Base-by-base conservation (phyloP, 2,329 filamentous ascomycete species). In the Akanthomyces uredinophilus region DNA sequence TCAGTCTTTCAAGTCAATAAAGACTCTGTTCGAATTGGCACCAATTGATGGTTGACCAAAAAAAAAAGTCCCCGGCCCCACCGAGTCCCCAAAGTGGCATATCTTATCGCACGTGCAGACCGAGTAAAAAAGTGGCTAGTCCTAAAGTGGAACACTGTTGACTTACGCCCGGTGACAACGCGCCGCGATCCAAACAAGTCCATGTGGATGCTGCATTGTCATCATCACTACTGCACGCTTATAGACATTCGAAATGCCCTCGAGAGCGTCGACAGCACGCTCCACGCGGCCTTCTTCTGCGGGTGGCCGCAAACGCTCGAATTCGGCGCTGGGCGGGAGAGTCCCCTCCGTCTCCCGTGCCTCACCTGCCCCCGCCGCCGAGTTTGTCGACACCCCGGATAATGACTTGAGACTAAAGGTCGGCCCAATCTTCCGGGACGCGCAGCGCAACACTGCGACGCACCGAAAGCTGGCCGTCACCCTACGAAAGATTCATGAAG, bases 391-490 rank as follows among this genome's bases (percentile, higher is more conserved):
- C 72, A 83, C 87, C 4, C 84, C 86, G 59, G 81, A 86, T 52
- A 92, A 85, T 63, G 83, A 83, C 18, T 78, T 97, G 67, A 89
- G 93, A 69, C 83, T 82, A 41, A 89, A 90, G 71, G 82, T 96
- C 58, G 89, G 87, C 71, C 77, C 82, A 60, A 82, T 92, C 54
- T 93, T 93, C 71, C 83, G 83, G 66, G 90, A 93, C 73, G 92
- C 94, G 39, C 95, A 99, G 74, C 88, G 89, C 68, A 96, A 91
- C 1, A 96, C 90, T 0, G 92, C 93, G 1, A 91, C 91, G 2
- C 95, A 99, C 73, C 83, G 94, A 64, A 98, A 98, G 72, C 83
- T 96, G 0, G 89, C 90, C 4, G 90, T 97, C 64, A 92, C 87
- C 55, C 78, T 99, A 64, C 87, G 94, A 66, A 97, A 96, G 75